Evolutionary conservation across 371 early-diverging fungal genomes (phyloP), one percentile per base, ranked within the genome.

Genomic region (Chytridiales sp.): DNA sequence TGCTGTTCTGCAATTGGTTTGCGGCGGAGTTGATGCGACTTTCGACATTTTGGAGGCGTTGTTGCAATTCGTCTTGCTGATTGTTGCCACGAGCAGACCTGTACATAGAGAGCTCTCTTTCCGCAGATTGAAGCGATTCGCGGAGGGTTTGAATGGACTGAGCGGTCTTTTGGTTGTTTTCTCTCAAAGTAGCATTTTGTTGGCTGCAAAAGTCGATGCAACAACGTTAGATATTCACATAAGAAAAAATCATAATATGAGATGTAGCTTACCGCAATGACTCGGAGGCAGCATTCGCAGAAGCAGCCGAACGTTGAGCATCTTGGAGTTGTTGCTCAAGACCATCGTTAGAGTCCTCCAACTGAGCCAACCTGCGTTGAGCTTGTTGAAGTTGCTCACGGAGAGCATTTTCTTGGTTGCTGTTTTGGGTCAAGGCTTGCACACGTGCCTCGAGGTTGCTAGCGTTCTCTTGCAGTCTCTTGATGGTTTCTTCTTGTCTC

Each of bases 31-130:
- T 38, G 38, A 9, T 11, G 38, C 38, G 38, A 9, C 38, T 38
- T n/a, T 51, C 32, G 52, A 24, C 21, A 9, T 40, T n/a, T 11
- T 42, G 9, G 8, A 30, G 51, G 21, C 34, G 26, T 26, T 35
- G 31, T 21, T 22, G 26, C 13, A 62, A 24, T 21, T 55, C 56
- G 2, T 50, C 32, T 31, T 53, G 31, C 61, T 51, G 19, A 6
- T 39, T 42, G 39, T 39, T 39, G 39, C 9, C 39, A 13, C 13
- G n/a, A 13, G 39, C 39, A n/a, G n/a, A 39, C 13, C 39, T 39
- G 39, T n/a, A n/a, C n/a, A n/a, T n/a, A 39, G 39, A 39, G n/a
- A 39, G 9, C n/a, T 39, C 39, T 9, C 52, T 31, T 27, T 52
- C 52, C 15, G 15, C 15, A 22, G 9, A 15, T 17, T 27, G 5